A percentile compares a stretch with the other conserved stretches of the same genome.
Evolutionary conservation across 495 filamentous ascomycete species (phyloP).

Genomic region (Lasiosphaeria hispida): DNA sequence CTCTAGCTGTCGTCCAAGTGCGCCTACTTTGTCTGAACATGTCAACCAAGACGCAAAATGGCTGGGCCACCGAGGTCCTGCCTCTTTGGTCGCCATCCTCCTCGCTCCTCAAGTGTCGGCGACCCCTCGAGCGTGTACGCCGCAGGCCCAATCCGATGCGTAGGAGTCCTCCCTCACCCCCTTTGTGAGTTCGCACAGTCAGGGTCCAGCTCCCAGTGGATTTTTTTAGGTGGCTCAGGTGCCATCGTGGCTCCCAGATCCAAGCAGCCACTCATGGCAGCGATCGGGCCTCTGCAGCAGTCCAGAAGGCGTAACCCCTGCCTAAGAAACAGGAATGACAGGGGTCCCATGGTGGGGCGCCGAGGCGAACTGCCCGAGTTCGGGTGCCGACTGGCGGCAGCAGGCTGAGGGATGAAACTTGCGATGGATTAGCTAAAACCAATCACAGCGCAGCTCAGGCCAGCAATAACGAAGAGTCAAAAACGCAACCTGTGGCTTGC

Average conservation of each 20-base stretch:
- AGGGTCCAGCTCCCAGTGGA: background rate
- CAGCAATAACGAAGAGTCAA: too few species aligned
- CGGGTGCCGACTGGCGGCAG: slow-evolving; percentile 11
- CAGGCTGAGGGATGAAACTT: slow-evolving; percentile 9
- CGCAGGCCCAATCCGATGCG: too few species aligned
- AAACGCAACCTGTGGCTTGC: background rate
- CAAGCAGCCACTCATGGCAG: slow-evolving; percentile 18
- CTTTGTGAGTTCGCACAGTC: background rate
- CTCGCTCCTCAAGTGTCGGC: too few species aligned
- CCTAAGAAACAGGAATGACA: background rate
- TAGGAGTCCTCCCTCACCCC: too few species aligned
- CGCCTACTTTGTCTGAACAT: too few species aligned
- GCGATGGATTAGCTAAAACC: background rate
- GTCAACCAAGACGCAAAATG: too few species aligned
- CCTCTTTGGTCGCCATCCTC: too few species aligned
- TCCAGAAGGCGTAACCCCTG: slow-evolving; percentile 4
- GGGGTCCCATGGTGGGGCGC: slow-evolving; percentile 4
- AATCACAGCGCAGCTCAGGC: background rate
- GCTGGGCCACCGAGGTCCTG: too few species aligned
- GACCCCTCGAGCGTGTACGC: too few species aligned
- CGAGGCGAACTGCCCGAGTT: background rate
- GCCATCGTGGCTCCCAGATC: slow-evolving; percentile 6
- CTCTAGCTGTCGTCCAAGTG: too few species aligned
- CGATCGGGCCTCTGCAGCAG: slow-evolving; percentile 4
- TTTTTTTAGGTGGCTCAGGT: background rate